Evolutionary conservation across 768 basidiomycete genomes (phyloP).

Genomic region (Pisolithus tinctorius): DNA sequence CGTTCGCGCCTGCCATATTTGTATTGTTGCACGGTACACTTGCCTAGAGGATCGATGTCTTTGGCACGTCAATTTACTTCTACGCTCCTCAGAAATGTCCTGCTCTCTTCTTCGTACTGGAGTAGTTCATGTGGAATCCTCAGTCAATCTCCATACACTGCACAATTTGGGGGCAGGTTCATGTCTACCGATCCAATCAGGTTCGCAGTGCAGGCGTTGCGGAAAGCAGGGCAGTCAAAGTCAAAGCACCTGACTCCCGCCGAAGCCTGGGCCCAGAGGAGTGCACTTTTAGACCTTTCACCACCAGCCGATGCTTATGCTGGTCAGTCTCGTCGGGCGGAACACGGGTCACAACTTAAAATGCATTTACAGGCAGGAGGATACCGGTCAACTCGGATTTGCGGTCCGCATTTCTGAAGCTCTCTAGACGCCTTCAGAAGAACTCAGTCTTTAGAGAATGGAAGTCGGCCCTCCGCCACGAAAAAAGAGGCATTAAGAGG

Average conservation of each 20-base stretch:
- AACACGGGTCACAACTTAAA: constrained; percentile 2
- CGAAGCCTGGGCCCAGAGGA: constrained; percentile 29
- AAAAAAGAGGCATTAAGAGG: constrained; percentile 77
- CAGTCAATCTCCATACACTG: background rate
- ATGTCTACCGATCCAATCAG: background rate
- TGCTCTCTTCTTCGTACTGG: background rate
- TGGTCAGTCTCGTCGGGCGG: constrained; percentile 32
- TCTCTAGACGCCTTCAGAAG: constrained; percentile 43
- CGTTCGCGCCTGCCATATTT: constrained; percentile 3
- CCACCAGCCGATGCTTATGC: constrained; percentile 48
- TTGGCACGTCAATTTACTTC: constrained; percentile 13
- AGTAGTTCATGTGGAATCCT: background rate
- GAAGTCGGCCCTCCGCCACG: constrained; percentile 53
- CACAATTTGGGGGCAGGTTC: background rate
- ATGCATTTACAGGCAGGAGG: constrained; percentile 48
- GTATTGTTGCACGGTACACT: background rate
- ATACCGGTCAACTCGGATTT: constrained; percentile 44
- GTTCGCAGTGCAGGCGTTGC: background rate
- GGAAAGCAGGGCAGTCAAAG: constrained; percentile 11
- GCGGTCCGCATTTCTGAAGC: constrained; percentile 38
- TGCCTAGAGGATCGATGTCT: constrained; percentile 7
- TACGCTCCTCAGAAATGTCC: constrained; percentile 8
- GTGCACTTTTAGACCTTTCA: constrained; percentile 15
- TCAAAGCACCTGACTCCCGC: constrained; percentile 24
- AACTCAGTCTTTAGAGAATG: constrained; percentile 54